Percentiles rank a stretch among this genome's conserved stretches.
Conservation (phyloP, 148 eudicot genomes). For the Rhododendron simsii region DNA sequence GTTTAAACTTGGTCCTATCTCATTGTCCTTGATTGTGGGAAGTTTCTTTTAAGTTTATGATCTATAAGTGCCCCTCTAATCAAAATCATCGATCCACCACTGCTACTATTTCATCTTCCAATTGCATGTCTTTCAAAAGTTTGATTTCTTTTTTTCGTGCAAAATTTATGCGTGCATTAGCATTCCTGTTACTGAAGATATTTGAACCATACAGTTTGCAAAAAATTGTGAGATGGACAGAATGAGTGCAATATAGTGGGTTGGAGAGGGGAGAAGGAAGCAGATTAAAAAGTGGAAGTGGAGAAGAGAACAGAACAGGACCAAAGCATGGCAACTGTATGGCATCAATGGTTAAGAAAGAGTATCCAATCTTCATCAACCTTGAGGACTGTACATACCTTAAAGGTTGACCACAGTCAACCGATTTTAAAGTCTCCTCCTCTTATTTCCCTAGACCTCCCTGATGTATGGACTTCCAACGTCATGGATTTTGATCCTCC, state of each 20-base stretch:
- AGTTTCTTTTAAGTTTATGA: not conserved
- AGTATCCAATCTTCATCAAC: constrained; percentile 4
- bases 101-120: not conserved
- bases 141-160: not conserved
- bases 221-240: not conserved
- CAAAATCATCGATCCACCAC: not conserved
- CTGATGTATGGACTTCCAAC: constrained; percentile 23
- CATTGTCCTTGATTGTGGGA: not conserved
- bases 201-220: not conserved
- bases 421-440: constrained; percentile 25
- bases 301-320: not conserved
- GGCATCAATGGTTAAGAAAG: constrained; percentile 6
- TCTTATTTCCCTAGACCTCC: constrained; percentile 27
- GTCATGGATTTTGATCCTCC: not conserved
- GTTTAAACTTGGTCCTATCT: not conserved
- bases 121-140: not conserved
- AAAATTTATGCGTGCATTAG: not conserved
- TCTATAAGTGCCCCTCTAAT: not conserved
- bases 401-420: not conserved
- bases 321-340: constrained; percentile 8
- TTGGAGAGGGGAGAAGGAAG: not conserved
- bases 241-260: not conserved
- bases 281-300: not conserved
- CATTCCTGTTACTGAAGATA: not conserved
- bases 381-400: constrained; percentile 11